These are phyloP conservation scores for Nakazawaea pomicola DNA, from an alignment of 805 yeast species.

Conservation along the genomic window DNA sequence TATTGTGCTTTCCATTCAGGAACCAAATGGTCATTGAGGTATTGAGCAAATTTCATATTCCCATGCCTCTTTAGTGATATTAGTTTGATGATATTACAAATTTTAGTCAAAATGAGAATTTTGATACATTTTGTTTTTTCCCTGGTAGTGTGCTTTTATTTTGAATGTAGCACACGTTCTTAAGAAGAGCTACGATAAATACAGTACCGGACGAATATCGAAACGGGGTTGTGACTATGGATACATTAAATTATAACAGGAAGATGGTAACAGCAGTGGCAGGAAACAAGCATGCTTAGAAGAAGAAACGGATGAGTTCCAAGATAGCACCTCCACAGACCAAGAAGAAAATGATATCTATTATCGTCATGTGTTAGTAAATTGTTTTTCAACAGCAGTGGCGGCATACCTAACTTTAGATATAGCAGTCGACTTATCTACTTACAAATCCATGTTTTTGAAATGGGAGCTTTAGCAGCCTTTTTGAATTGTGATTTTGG, in stretches of 20 bases:
- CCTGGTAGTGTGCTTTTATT: no score
- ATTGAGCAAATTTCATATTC: slow-evolving; percentile 64
- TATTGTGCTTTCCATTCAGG: slow-evolving; percentile 90
- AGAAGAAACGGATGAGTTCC: slow-evolving; percentile 54
- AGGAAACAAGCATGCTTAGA: slow-evolving; percentile 34
- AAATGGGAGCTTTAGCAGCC: slow-evolving; percentile 44
- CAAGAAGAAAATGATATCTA: slow-evolving; percentile 46
- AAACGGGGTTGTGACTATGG: no score
- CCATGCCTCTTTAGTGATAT: no score
- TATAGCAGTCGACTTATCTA: slow-evolving; percentile 13
- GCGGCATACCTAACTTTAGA: no score
- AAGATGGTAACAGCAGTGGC: not conserved
- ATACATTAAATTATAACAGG: no score
- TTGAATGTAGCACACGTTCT: no score
- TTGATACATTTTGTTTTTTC: no score
- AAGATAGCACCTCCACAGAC: slow-evolving; percentile 80
- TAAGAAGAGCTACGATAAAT: not conserved
- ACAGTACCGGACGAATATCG: no score
- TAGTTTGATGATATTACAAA: no score
- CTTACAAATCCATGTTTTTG: slow-evolving; percentile 63
- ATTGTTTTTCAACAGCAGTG: no score
- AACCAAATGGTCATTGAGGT: slow-evolving; percentile 60
- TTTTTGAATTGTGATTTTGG: slow-evolving; percentile 37
- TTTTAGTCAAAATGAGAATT: no score
- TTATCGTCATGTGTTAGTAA: no score